A percentile compares a stretch with the other conserved stretches of the same genome.
phyloP scores from a whole-genome alignment of 805 yeast species.

The Jamesozyma lodderae region DNA sequence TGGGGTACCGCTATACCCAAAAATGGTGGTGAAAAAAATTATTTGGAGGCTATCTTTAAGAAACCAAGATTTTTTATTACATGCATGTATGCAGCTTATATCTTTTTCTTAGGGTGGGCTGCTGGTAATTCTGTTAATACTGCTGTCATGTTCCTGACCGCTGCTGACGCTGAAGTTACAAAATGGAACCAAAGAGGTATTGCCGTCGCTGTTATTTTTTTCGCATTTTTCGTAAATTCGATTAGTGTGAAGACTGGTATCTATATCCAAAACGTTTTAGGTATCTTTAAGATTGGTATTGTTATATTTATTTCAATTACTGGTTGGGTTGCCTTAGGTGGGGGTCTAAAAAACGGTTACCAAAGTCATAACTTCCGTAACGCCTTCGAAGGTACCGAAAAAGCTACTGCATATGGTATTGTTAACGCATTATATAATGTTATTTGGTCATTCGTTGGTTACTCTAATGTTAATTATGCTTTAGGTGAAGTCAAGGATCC shows the following conservation, averaged over 20 bases:
- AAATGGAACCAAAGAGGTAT: conserved; percentile 73
- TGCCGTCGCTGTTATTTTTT: conserved; percentile 65
- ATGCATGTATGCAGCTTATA: conserved; percentile 58
- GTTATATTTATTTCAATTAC: conserved; percentile 61
- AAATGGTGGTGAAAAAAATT: conserved; percentile 83
- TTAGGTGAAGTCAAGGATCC: conserved; percentile 74
- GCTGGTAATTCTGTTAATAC: conserved; percentile 75
- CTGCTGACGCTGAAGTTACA: conserved; percentile 58
- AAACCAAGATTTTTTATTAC: conserved; percentile 64
- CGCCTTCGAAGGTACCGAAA: conserved; percentile 45
- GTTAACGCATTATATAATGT: conserved; percentile 73
- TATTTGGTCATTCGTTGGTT: conserved; percentile 79
- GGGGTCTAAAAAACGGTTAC: conserved; percentile 46
- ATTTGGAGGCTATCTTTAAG: conserved; percentile 59
- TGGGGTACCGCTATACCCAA: conserved; percentile 70
- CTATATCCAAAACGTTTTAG: conserved; percentile 54
- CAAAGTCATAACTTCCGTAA: conserved; percentile 52
- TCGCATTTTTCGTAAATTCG: conserved; percentile 57
- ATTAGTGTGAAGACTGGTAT: conserved; percentile 57
- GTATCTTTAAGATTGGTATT: conserved; percentile 65
- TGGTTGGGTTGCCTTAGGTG: conserved; percentile 79
- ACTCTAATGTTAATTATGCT: conserved; percentile 76
- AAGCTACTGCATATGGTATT: conserved; percentile 56
- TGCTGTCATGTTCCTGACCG: conserved; percentile 67
- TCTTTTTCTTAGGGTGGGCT: conserved; percentile 76